Evolutionary conservation across 2,329 filamentous ascomycete genomes (phyloP).

Genomic region (Lithohypha guttulata): DNA sequence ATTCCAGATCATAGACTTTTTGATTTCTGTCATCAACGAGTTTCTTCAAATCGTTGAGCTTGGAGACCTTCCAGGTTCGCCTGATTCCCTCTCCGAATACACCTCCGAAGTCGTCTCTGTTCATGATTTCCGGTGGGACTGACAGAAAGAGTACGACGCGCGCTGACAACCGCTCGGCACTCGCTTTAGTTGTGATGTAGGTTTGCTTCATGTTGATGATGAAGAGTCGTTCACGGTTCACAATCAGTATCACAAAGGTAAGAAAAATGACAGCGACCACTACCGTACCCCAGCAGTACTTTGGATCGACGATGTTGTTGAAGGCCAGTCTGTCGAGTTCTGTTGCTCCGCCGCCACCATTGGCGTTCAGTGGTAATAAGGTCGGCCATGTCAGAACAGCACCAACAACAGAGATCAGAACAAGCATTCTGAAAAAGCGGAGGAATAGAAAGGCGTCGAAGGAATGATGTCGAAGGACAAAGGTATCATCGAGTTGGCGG

Average conservation of each 20-base stretch:
- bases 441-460: constrained; percentile 88
- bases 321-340: constrained; percentile 76
- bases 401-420: constrained; percentile 69
- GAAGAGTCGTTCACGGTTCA: constrained; percentile 79
- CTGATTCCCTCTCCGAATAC: constrained; percentile 69
- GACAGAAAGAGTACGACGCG: constrained; percentile 80
- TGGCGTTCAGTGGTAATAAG: constrained; percentile 79
- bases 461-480: constrained; percentile 80
- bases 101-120: constrained; percentile 60
- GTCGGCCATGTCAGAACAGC: constrained; percentile 79
- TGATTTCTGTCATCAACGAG: constrained; percentile 70
- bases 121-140: constrained; percentile 66
- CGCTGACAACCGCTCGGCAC: constrained; percentile 74
- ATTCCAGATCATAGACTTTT: constrained; percentile 66
- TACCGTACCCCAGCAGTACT: constrained; percentile 68
- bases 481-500: constrained; percentile 54
- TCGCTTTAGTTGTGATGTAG: constrained; percentile 73
- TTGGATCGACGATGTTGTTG: constrained; percentile 56
- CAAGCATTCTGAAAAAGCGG: constrained; percentile 70
- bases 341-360: constrained; percentile 55
- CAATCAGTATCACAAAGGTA: constrained; percentile 69
- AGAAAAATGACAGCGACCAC: constrained; percentile 71
- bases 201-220: constrained; percentile 87
- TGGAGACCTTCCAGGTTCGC: constrained; percentile 70
- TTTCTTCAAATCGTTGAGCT: constrained; percentile 66